Evolutionary conservation across 1,139 yeast species (phyloP).

Genomic region (Casaregolazyma suthepensis): DNA sequence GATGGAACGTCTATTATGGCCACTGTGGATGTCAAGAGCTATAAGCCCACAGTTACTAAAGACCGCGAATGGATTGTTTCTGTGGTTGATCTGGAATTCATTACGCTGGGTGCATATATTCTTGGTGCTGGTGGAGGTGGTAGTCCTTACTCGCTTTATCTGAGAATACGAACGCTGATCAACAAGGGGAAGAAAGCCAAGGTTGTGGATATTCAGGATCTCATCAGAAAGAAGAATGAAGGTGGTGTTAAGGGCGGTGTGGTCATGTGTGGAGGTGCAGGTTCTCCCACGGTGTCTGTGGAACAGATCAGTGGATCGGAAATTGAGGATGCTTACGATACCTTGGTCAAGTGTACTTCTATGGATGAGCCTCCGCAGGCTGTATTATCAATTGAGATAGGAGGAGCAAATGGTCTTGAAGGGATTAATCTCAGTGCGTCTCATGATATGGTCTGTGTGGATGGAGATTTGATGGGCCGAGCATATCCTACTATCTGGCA

Average conservation of each 20-base stretch:
- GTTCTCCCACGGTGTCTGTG: slow-evolving; percentile 43
- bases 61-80: slow-evolving; percentile 39
- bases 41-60: slow-evolving; percentile 34
- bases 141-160: slow-evolving; percentile 39
- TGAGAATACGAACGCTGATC: slow-evolving; percentile 34
- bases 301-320: slow-evolving; percentile 41
- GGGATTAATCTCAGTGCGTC: slow-evolving; percentile 29
- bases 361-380: slow-evolving; percentile 26
- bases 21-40: slow-evolving; percentile 19
- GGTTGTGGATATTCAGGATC: slow-evolving; percentile 35
- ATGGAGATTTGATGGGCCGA: slow-evolving; percentile 43
- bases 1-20: slow-evolving; percentile 8
- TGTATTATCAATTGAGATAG: slow-evolving; percentile 38
- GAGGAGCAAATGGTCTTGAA: slow-evolving; percentile 43
- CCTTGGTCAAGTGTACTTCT: slow-evolving; percentile 29
- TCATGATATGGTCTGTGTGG: slow-evolving; percentile 34
- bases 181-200: slow-evolving; percentile 33
- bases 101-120: slow-evolving; percentile 41
- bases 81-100: slow-evolving; percentile 38
- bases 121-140: slow-evolving; percentile 51
- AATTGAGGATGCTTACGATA: slow-evolving; percentile 32
- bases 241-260: slow-evolving; percentile 29
- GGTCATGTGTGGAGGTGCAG: slow-evolving; percentile 37
- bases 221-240: slow-evolving; percentile 14
- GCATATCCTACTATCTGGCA: slow-evolving; percentile 43